Percentiles rank a stretch among this genome's conserved stretches.
Conservation (phyloP, 495 filamentous ascomycete genomes). For the Geopyxis carbonaria region DNA sequence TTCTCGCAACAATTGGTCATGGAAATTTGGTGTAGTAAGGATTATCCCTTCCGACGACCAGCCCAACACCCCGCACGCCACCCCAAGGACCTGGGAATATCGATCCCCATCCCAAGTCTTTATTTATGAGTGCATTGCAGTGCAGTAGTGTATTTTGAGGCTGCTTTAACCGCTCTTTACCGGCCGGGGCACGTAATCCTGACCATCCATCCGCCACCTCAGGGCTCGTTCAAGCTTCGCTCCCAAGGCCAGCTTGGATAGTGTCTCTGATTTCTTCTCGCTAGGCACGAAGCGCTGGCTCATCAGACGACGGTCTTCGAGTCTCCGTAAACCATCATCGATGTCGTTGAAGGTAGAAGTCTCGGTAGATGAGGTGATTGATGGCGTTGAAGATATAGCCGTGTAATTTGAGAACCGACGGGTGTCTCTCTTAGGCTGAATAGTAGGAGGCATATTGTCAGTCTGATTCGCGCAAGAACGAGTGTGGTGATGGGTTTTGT, state of each 20-base stretch:
- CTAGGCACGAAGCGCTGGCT: slow-evolving; percentile 72
- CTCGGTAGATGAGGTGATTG: slow-evolving; percentile 14
- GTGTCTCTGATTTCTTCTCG: slow-evolving; percentile 63
- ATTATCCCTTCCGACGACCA: too few relatives aligned
- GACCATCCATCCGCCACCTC: slow-evolving; percentile 68
- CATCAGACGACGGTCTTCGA: slow-evolving; percentile 75
- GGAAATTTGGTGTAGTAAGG: too few relatives aligned
- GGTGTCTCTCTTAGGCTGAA: slow-evolving; percentile 16
- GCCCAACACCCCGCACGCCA: too few relatives aligned
- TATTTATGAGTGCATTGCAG: too few relatives aligned
- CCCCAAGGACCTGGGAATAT: too few relatives aligned
- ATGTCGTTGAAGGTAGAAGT: slow-evolving; percentile 34
- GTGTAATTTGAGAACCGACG: slow-evolving; percentile 22
- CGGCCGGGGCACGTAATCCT: slow-evolving; percentile 74
- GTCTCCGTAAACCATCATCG: slow-evolving; percentile 65
- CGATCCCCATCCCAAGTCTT: too few relatives aligned
- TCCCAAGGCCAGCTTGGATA: slow-evolving; percentile 78
- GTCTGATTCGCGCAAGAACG: background rate
- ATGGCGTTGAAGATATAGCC: slow-evolving; percentile 14
- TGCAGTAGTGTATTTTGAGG: too few relatives aligned
- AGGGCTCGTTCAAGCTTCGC: slow-evolving; percentile 91
- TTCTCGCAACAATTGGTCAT: too few relatives aligned
- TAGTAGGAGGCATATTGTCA: too few relatives aligned
- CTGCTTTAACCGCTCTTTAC: slow-evolving; percentile 23
- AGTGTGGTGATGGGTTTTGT: slow-evolving; percentile 8